A percentile compares a stretch with the other conserved stretches of the same genome.
phyloP scores from a whole-genome alignment of 192 early-diverging fungal species.

The Thamnidium elegans region DNA sequence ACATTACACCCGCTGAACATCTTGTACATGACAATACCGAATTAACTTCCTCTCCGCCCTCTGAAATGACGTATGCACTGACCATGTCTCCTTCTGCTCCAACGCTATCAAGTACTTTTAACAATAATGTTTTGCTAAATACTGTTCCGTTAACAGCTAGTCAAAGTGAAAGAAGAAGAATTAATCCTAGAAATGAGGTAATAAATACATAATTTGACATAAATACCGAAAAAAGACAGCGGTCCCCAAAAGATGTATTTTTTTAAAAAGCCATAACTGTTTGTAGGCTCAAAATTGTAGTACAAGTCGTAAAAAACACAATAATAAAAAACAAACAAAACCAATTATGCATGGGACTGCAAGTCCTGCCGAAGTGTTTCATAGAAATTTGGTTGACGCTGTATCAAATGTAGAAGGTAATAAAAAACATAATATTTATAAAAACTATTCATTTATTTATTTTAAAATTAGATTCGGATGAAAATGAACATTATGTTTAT shows the following conservation, averaged over 20 bases:
- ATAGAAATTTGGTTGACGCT: constrained; percentile 30
- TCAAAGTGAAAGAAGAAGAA: no score
- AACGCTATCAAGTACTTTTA: neutral
- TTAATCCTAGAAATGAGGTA: neutral
- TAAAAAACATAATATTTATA: no score
- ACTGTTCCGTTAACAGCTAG: no score
- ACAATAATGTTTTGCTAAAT: no score
- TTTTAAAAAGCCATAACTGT: neutral
- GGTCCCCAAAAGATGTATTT: no score
- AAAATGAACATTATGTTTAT: constrained; percentile 38
- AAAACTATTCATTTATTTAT: no score
- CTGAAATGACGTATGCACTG: neutral
- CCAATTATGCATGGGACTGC: constrained; percentile 12
- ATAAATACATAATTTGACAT: neutral
- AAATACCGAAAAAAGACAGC: neutral
- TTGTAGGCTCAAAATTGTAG: neutral
- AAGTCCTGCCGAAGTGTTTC: constrained; percentile 31
- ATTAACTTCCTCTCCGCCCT: no score
- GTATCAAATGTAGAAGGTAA: constrained; percentile 36
- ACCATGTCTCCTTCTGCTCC: neutral
- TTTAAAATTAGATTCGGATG: constrained; percentile 30
- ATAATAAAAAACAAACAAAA: neutral
- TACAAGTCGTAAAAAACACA: neutral
- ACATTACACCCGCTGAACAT: no score
- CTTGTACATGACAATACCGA: no score